Conservation (phyloP, 495 filamentous ascomycete genomes). For the Immersiella caudata region DNA sequence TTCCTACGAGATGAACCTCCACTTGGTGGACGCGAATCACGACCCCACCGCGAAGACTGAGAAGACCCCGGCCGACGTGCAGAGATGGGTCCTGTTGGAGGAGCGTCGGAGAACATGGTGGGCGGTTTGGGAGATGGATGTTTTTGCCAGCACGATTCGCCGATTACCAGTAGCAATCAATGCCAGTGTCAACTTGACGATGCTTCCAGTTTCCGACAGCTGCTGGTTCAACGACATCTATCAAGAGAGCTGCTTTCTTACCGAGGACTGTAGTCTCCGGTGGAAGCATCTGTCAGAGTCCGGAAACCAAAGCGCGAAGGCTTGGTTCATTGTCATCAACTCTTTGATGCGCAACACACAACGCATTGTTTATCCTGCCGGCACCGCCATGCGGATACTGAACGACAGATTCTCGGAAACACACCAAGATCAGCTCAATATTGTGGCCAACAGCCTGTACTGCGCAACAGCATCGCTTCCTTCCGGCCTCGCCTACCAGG, state of each 20-base stretch:
- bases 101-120: constrained; percentile 41
- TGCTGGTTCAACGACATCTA: constrained; percentile 36
- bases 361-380: constrained; percentile 23
- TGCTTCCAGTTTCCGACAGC: constrained; percentile 35
- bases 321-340: constrained; percentile 46
- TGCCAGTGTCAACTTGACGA: constrained; percentile 32
- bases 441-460: constrained; percentile 31
- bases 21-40: constrained; percentile 29
- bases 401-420: not conserved
- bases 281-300: constrained; percentile 38
- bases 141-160: constrained; percentile 41
- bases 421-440: constrained; percentile 19
- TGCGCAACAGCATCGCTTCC: constrained; percentile 32
- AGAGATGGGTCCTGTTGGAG: constrained; percentile 32
- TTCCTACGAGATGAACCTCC: constrained; percentile 38
- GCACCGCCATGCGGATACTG: constrained; percentile 1
- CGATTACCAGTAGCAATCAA: constrained; percentile 39
- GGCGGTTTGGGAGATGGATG: constrained; percentile 48
- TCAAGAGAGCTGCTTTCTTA: constrained; percentile 36
- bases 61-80: not conserved
- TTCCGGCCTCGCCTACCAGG: constrained; percentile 24
- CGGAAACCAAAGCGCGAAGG: constrained; percentile 39
- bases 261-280: constrained; percentile 25
- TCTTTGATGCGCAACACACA: constrained; percentile 39
- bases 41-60: not conserved